Conservation (phyloP, 257 asterid species). For the Linaria vulgaris region DNA sequence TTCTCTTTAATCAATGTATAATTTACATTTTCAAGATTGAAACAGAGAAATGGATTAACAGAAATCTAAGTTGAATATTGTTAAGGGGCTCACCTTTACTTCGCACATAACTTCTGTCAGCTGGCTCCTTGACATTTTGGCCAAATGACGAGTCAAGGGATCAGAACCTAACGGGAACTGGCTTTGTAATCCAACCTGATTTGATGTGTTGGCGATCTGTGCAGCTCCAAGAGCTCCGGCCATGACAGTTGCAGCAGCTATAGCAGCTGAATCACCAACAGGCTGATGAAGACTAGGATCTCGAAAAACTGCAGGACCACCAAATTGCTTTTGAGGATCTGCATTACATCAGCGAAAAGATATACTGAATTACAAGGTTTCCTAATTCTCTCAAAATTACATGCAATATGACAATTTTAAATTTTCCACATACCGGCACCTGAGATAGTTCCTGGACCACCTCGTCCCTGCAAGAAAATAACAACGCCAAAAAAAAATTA, state of each 20-base stretch:
- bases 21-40: no score
- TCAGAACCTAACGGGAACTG: conserved; percentile 56
- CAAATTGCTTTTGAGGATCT: conserved; percentile 66
- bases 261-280: conserved; percentile 73
- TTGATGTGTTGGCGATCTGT: conserved; percentile 47
- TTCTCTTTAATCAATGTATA: no score
- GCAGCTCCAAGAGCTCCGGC: conserved; percentile 83
- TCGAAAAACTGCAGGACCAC: conserved; percentile 54
- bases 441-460: conserved; percentile 74
- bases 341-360: conserved; percentile 22
- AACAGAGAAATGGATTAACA: no score
- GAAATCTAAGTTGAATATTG: conserved; percentile 11
- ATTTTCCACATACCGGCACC: conserved; percentile 53
- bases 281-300: conserved; percentile 68
- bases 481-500: conserved; percentile 11
- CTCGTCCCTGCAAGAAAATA: conserved; percentile 75
- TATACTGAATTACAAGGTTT: conserved; percentile 9
- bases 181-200: conserved; percentile 46
- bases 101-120: conserved; percentile 67
- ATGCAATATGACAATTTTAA: conserved; percentile 20
- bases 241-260: conserved; percentile 85
- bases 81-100: conserved; percentile 59
- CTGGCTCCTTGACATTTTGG: conserved; percentile 83
- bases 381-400: conserved; percentile 3
- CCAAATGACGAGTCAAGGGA: conserved; percentile 76